Percentiles rank a stretch among this genome's conserved stretches.
These are phyloP conservation scores for Cladosporium sp. DNA, from an alignment of 2,329 filamentous ascomycete genomes.

Conservation along the genomic window DNA sequence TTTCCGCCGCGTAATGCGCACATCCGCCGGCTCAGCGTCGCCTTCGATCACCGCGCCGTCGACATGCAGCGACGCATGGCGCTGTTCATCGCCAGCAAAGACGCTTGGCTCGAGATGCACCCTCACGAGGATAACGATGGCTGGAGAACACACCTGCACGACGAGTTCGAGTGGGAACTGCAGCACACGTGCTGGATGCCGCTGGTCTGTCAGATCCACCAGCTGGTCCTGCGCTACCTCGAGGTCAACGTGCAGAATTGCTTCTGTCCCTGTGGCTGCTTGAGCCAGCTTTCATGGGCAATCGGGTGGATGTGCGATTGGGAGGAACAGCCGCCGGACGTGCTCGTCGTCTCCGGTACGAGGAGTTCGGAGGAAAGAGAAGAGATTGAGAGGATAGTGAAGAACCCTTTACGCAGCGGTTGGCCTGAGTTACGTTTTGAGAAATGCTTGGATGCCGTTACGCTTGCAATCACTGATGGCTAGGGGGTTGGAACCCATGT, in stretches of 20 bases:
- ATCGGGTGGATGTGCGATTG: conserved; percentile 17
- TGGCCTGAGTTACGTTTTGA: conserved; percentile 4
- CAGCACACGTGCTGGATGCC: conserved; percentile 19
- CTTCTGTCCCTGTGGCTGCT: conserved; percentile 17
- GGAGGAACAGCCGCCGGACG: conserved; percentile 15
- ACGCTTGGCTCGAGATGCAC: conserved; percentile 4
- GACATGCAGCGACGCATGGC: conserved; percentile 17
- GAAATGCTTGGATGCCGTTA: conserved; percentile 3
- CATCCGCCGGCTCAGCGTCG: conserved; percentile 17
- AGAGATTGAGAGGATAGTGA: conserved; percentile 10
- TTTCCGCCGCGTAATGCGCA: conserved; percentile 12
- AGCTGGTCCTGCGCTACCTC: neutral
- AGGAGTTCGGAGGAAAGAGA: neutral
- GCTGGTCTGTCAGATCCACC: conserved; percentile 14
- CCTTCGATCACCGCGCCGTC: conserved; percentile 16
- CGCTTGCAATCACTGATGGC: neutral
- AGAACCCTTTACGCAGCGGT: neutral
- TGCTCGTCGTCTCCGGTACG: conserved; percentile 17
- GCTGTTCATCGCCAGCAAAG: conserved; percentile 1
- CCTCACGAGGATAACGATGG: neutral
- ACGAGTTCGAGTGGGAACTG: conserved; percentile 18
- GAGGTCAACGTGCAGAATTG: conserved; percentile 20
- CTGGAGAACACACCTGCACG: conserved; percentile 10
- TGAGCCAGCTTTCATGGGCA: conserved; percentile 12
- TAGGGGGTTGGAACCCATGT: neutral